These are phyloP conservation scores for Alnus glutinosa DNA, from an alignment of 306 rosid species.

Conservation along the genomic window DNA sequence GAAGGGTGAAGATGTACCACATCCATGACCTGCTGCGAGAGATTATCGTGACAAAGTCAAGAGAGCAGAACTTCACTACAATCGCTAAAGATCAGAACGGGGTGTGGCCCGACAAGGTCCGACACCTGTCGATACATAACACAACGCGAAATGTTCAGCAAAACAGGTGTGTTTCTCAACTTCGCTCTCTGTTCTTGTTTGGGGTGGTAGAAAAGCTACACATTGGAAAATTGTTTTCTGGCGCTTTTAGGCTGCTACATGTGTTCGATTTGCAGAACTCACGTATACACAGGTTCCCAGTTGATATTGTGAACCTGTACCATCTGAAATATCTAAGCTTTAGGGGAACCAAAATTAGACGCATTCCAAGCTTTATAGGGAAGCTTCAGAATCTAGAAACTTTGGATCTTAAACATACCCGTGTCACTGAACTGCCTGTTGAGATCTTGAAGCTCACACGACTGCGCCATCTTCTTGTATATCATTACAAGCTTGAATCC, in stretches of 20 bases:
- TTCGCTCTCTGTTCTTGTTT: slow-evolving; percentile 61
- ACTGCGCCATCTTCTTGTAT: slow-evolving; percentile 54
- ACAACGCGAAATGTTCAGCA: slow-evolving; percentile 36
- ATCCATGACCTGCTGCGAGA: slow-evolving; percentile 59
- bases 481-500: slow-evolving; percentile 27
- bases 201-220: slow-evolving; percentile 31
- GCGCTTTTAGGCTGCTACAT: slow-evolving; percentile 41
- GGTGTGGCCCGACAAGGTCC: slow-evolving; percentile 43
- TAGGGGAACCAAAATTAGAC: slow-evolving; percentile 42
- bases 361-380: slow-evolving; percentile 43
- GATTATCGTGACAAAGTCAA: slow-evolving; percentile 47
- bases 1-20: slow-evolving; percentile 31
- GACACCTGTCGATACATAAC: slow-evolving; percentile 48
- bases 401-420: slow-evolving; percentile 43
- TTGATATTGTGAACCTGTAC: slow-evolving; percentile 29
- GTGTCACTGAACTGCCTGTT: slow-evolving; percentile 48
- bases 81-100: slow-evolving; percentile 38
- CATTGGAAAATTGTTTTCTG: slow-evolving; percentile 27
- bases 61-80: slow-evolving; percentile 52
- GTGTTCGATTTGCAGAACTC: slow-evolving; percentile 46
- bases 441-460: slow-evolving; percentile 45
- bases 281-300: slow-evolving; percentile 40
- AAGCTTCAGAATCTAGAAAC: slow-evolving; percentile 52
- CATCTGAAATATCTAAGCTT: slow-evolving; percentile 47
- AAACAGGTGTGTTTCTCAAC: slow-evolving; percentile 43